phyloP scores from a whole-genome alignment of 2,329 filamentous ascomycete species.

The Cryphonectria japonica region DNA sequence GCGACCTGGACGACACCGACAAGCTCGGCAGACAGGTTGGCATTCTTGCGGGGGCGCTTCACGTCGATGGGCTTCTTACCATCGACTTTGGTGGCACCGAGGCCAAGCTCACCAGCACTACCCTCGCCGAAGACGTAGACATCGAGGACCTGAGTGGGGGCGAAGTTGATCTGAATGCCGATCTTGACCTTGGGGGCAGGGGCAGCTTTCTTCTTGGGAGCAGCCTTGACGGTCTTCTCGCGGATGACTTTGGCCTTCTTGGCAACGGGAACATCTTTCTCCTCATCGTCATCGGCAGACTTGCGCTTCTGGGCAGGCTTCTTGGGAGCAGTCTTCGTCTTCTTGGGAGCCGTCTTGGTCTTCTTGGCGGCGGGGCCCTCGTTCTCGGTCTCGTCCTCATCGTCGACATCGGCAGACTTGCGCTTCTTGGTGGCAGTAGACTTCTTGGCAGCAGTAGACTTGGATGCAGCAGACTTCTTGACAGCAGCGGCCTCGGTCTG shows the following conservation, averaged over 20 bases:
- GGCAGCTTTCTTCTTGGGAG: slow-evolving; percentile 26
- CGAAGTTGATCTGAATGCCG: slow-evolving; percentile 59
- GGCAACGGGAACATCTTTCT: slow-evolving; percentile 38
- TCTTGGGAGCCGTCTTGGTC: slow-evolving; percentile 25
- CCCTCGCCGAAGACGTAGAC: slow-evolving; percentile 83
- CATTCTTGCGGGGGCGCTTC: slow-evolving; percentile 73
- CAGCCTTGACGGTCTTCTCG: slow-evolving; percentile 46
- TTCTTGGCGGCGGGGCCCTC: slow-evolving; percentile 55
- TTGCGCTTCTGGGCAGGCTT: slow-evolving; percentile 37
- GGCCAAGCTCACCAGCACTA: slow-evolving; percentile 78
- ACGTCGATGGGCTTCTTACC: slow-evolving; percentile 69
- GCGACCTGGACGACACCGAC: slow-evolving; percentile 75
- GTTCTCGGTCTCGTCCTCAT: slow-evolving; percentile 49
- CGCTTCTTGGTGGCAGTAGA: slow-evolving; percentile 25
- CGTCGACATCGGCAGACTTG: slow-evolving; percentile 9
- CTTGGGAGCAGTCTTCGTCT: slow-evolving; percentile 22
- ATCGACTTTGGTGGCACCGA: slow-evolving; percentile 64
- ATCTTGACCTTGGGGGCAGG: slow-evolving; percentile 31
- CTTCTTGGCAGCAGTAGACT: slow-evolving; percentile 13
- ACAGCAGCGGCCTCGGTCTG: slow-evolving; percentile 28
- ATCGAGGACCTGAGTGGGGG: slow-evolving; percentile 67
- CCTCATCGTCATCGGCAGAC: slow-evolving; percentile 29
- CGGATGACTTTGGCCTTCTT: slow-evolving; percentile 34
- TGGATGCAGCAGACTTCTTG: slow-evolving; percentile 1
- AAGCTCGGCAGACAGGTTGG: slow-evolving; percentile 56